Base-by-base conservation (phyloP, 495 filamentous ascomycete species). In the Penicillium coffeae region DNA sequence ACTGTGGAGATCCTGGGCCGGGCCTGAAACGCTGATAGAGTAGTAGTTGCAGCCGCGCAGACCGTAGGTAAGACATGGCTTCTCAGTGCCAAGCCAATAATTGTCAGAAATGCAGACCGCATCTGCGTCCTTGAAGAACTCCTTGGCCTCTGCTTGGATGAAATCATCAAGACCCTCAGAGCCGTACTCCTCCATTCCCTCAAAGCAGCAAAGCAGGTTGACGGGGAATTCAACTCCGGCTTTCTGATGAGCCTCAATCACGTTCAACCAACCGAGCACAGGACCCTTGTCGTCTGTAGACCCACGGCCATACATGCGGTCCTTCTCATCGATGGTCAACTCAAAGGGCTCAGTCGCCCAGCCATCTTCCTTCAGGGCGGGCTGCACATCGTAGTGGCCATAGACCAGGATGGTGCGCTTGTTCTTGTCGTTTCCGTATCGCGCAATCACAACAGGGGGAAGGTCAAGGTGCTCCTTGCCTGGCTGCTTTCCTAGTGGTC, bases 171-270 rank as follows among this genome's bases (percentile, higher is more conserved):
- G 79, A 33, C 94, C 94, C 60, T 97, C 94, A 0, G 89, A 95
- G 34, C 94, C 94, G 66, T 95, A 95, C 72, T 99, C 94, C 72
- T 99, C 93, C 94, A 99, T 99, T 35, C 94, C 94, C 72, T 99
- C 94, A 60, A 99, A 99, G 77, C 94, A 99, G 90, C 96, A 96
- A 22, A 99, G 81, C 47, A 99, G 78, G 76, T 99, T 99, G 55
- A 99, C 92, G 5, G 94, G 94, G 62, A 97, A 84, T 39, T 96
- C 92, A 39, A 96, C 76, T 34, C 91, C 89, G 42, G 94, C 91
- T 68, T 88, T 90, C 68, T 91, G 82, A 77, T 99, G 93, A 9
- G 94, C 91, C 67, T 99, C 90, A 45, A 99, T 96, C 40, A 90
- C 90, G 56, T 97, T 97, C 42, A 99, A 69, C 94, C 94, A 99